Percentiles rank a stretch among this genome's conserved stretches.
phyloP scores from a whole-genome alignment of 306 rosid species.

The Malus asiatica region DNA sequence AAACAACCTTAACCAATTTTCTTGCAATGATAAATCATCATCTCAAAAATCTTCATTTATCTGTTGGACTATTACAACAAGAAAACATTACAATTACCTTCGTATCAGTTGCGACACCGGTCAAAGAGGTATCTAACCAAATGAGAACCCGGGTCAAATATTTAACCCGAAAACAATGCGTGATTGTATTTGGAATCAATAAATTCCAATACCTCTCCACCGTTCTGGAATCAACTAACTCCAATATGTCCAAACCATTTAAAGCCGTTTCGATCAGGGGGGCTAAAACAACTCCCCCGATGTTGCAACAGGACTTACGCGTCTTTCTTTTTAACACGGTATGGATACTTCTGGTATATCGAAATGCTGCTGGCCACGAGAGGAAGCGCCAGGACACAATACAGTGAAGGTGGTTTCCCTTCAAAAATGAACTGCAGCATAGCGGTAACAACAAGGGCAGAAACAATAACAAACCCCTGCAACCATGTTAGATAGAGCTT shows the following conservation, averaged over 20 bases:
- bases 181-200: neutral
- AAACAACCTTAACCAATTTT: too few relatives aligned
- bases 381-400: conserved; percentile 85
- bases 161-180: neutral
- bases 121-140: neutral
- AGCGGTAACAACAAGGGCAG: conserved; percentile 88
- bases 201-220: neutral
- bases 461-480: conserved; percentile 98
- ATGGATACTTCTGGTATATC: conserved; percentile 80
- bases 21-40: neutral
- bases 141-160: neutral
- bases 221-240: conserved; percentile 31
- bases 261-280: conserved; percentile 3
- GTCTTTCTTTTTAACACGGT: conserved; percentile 63
- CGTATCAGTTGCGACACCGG: neutral
- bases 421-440: conserved; percentile 86
- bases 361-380: conserved; percentile 78
- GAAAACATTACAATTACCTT: neutral
- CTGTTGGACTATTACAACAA: neutral
- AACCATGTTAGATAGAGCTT: conserved; percentile 17
- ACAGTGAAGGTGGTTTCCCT: conserved; percentile 85
- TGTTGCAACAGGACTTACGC: conserved; percentile 19
- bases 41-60: neutral
- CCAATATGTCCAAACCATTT: conserved; percentile 12
- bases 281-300: conserved; percentile 13